phyloP scores from a whole-genome alignment of 176 grass and related monocot species.

The Chloris gayana region DNA sequence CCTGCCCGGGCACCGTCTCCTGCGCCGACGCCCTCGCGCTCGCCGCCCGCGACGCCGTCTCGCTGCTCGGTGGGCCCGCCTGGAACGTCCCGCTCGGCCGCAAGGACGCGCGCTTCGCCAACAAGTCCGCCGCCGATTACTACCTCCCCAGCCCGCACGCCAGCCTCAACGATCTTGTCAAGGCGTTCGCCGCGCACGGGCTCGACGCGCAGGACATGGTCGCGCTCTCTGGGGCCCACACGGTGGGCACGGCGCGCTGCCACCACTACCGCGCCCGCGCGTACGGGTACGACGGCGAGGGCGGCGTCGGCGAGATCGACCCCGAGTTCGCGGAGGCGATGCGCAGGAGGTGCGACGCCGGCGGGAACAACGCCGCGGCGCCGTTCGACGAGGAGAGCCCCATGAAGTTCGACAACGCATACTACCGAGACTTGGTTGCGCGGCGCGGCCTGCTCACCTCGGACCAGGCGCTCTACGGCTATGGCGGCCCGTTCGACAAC shows the following conservation, averaged over 20 bases:
- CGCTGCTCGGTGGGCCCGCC: conserved; percentile 49
- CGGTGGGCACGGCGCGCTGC: conserved; percentile 40
- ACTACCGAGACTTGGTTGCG: conserved; percentile 55
- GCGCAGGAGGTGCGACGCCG: conserved; percentile 3
- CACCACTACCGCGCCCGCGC: neutral
- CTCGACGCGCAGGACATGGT: conserved; percentile 54
- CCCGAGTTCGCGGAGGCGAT: conserved; percentile 7
- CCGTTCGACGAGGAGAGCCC: conserved; percentile 32
- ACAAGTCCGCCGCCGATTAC: conserved; percentile 3
- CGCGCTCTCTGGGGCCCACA: conserved; percentile 63
- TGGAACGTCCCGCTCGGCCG: conserved; percentile 74
- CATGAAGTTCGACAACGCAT: conserved; percentile 54
- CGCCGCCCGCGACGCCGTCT: conserved; percentile 62
- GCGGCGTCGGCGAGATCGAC: conserved; percentile 13
- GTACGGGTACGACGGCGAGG: neutral
- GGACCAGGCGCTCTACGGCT: conserved; percentile 60
- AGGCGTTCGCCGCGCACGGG: conserved; percentile 34
- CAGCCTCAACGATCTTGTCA: conserved; percentile 29
- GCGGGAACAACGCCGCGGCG: neutral
- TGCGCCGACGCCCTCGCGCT: conserved; percentile 61
- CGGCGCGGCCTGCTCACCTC: conserved; percentile 55
- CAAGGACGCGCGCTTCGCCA: conserved; percentile 57
- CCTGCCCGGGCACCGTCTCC: conserved; percentile 57
- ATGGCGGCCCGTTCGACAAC: conserved; percentile 23
- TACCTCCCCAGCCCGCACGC: conserved; percentile 43